Percentiles rank a stretch among this genome's conserved stretches.
Evolutionary conservation across 2,329 filamentous ascomycete genomes (phyloP).

Genomic region (Pestalotiopsis sp.): DNA sequence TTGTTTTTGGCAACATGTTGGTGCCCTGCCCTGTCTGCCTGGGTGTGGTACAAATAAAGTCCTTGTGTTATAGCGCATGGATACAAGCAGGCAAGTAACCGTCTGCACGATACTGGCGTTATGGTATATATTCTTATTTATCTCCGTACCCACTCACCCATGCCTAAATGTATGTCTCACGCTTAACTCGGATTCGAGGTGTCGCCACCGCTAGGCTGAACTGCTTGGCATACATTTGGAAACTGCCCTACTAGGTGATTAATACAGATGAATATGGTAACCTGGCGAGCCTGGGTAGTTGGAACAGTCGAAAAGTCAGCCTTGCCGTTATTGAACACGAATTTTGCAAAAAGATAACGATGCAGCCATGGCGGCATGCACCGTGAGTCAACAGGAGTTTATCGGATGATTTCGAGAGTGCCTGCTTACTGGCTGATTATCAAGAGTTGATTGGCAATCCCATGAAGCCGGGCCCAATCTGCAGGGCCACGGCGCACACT

Average conservation of each 20-base stretch:
- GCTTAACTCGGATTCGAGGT: neutral
- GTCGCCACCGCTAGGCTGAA: neutral
- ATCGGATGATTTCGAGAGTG: too few relatives aligned
- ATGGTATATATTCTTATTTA: neutral
- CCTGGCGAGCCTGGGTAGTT: neutral
- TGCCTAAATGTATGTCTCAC: neutral
- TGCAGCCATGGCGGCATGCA: neutral
- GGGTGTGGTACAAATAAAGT: neutral
- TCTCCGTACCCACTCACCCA: neutral
- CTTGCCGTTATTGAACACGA: neutral
- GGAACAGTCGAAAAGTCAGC: neutral
- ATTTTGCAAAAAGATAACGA: neutral
- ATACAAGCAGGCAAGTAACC: neutral
- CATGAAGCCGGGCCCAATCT: neutral
- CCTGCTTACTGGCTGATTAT: neutral
- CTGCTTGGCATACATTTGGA: neutral
- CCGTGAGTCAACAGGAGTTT: neutral
- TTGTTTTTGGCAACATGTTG: neutral
- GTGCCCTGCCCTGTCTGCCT: neutral
- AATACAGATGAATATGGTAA: neutral
- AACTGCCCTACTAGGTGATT: too few relatives aligned
- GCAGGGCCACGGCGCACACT: neutral
- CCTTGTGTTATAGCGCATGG: neutral
- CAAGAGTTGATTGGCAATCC: neutral
- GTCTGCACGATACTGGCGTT: neutral